Base-by-base conservation (phyloP, 2,329 filamentous ascomycete species). In the Exophiala calicioides region DNA sequence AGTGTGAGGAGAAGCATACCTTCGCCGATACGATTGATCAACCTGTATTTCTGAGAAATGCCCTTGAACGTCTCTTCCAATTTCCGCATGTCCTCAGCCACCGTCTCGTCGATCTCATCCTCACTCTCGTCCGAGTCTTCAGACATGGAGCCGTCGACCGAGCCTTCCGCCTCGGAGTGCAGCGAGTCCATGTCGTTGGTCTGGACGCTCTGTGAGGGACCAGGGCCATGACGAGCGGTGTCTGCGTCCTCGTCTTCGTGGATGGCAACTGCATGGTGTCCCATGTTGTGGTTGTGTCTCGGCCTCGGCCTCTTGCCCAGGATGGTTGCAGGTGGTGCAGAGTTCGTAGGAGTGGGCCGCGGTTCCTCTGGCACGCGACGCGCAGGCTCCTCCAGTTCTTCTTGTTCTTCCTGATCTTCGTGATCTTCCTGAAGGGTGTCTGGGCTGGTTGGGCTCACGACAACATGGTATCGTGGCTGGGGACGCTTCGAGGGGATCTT, bases 1-100 rank as follows among this genome's bases (percentile, higher is more conserved):
- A 50, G 30, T 32, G 35, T 44, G 52, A 46, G 43, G 8, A 13
- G 27, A 32, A n/a, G 19, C 59, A 46, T 70, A 90, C 90, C 93
- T 79, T 98, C 93, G 62, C 93, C 93, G 62, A 98, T 98, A 53
- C 91, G 85, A 70, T 96, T 96, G 65, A 98, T 93, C 44, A 98
- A 72, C 42, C 90, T 84, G 69, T 91, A 98, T 47, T 85, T 82
- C 60, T 88, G 79, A 56, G 80, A 85, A 65, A 97, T 94, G 40
- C 86, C 88, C 27, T 84, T 84, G 65, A 97, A 96, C 24, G 83
- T 85, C 43, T 82, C 76, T 59, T 91, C 84, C 47, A 98, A 81
- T 58, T 84, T 88, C 41, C 82, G 80, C 81, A 98, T 98, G 66
- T 98, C 93, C 42, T 90, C 82, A 52, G 82, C 79, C 10, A 95